phyloP scores from a whole-genome alignment of 768 basidiomycete species.

The Gymnopilus junonius region DNA sequence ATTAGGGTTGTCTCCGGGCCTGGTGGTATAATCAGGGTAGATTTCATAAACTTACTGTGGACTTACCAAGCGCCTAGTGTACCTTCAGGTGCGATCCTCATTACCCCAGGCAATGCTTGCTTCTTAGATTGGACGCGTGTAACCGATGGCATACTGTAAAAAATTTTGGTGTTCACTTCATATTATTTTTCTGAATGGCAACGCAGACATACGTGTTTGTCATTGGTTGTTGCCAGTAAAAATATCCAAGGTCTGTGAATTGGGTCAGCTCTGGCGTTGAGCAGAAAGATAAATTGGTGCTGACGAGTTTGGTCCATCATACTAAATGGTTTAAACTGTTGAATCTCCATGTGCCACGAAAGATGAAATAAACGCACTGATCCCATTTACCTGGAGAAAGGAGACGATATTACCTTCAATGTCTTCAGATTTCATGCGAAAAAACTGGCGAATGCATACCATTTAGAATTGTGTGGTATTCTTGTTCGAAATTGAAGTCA shows the following conservation, averaged over 20 bases:
- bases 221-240: conserved; percentile 78
- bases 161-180: background rate
- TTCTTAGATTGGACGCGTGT: conserved; percentile 58
- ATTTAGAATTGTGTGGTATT: conserved; percentile 62
- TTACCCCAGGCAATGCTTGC: conserved; percentile 59
- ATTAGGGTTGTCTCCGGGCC: conserved; percentile 70
- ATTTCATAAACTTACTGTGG: background rate
- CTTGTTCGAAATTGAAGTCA: conserved; percentile 62
- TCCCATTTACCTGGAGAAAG: conserved; percentile 61
- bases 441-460: conserved; percentile 35
- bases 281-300: conserved; percentile 9
- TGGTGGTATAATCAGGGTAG: conserved; percentile 21
- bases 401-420: background rate
- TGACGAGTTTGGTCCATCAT: conserved; percentile 76
- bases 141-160: conserved; percentile 53
- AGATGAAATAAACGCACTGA: conserved; percentile 39
- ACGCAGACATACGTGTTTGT: conserved; percentile 50
- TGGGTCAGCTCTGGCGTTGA: background rate
- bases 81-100: conserved; percentile 67
- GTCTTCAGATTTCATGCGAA: background rate
- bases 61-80: conserved; percentile 61
- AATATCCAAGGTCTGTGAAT: conserved; percentile 55
- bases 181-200: background rate
- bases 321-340: conserved; percentile 23
- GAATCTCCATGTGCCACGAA: background rate